phyloP scores from a whole-genome alignment of 106 monocot genomes.

The Phalaenopsis equestris region DNA sequence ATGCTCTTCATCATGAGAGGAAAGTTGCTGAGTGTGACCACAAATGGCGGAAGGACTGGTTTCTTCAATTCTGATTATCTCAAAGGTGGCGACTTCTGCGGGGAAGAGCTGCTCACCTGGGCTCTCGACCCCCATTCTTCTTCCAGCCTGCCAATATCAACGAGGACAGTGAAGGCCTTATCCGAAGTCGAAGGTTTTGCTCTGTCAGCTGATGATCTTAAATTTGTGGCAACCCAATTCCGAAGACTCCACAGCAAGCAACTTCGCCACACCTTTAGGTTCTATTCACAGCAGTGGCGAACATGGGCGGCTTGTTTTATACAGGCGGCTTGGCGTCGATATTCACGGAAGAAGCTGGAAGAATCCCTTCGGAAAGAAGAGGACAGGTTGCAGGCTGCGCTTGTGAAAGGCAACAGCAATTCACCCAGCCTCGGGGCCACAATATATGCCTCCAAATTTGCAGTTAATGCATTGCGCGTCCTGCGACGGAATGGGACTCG shows the following conservation, averaged over 20 bases:
- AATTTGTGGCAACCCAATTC: constrained; percentile 52
- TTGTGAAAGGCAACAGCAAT: constrained; percentile 22
- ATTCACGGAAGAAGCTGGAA: constrained; percentile 46
- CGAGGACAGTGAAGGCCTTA: constrained; percentile 33
- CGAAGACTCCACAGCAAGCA: constrained; percentile 48
- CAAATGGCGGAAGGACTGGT: constrained; percentile 46
- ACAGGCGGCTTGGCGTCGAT: constrained; percentile 48
- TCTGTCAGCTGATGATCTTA: constrained; percentile 42
- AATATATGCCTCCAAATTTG: constrained; percentile 48
- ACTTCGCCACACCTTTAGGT: constrained; percentile 34
- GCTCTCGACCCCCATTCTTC: constrained; percentile 31
- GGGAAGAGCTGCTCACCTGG: constrained; percentile 60
- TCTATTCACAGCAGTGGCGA: constrained; percentile 55
- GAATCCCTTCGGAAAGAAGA: constrained; percentile 36
- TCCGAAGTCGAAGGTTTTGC: constrained; percentile 51
- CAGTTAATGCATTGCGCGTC: constrained; percentile 19
- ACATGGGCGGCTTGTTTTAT: constrained; percentile 61
- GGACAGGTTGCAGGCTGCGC: constrained; percentile 32
- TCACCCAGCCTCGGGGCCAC: constrained; percentile 37
- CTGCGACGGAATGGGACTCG: constrained; percentile 20
- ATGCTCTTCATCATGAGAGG: constrained; percentile 65
- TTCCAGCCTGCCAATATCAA: constrained; percentile 38
- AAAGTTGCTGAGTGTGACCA: constrained; percentile 29
- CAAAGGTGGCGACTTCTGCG: constrained; percentile 48
- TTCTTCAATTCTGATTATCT: constrained; percentile 39